Conservation (phyloP, 805 yeast species). For the Suhomyces canberraensis region DNA sequence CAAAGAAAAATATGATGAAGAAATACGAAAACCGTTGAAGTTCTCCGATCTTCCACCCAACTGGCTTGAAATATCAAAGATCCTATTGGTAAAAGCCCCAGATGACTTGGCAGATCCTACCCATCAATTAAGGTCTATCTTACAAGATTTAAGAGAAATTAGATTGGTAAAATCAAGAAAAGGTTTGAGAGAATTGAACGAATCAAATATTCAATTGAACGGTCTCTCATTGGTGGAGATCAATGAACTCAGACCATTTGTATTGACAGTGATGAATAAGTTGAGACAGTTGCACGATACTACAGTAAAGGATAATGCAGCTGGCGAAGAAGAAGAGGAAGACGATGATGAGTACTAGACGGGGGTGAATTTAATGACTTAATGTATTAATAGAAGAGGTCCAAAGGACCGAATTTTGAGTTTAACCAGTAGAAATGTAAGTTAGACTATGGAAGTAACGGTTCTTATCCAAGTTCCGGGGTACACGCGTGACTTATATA, state of each 20-base stretch:
- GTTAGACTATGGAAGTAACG: too few relatives aligned
- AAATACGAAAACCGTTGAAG: constrained; percentile 50
- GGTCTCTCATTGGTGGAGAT: constrained; percentile 82
- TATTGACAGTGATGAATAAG: constrained; percentile 76
- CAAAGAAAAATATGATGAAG: constrained; percentile 61
- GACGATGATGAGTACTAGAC: constrained; percentile 9
- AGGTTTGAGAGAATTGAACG: constrained; percentile 77
- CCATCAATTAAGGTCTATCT: constrained; percentile 61
- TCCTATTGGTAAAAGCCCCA: constrained; percentile 63
- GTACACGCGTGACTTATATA: too few relatives aligned
- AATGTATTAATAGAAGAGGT: too few relatives aligned
- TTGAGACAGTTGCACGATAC: constrained; percentile 53
- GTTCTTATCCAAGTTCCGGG: too few relatives aligned
- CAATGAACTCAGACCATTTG: constrained; percentile 83
- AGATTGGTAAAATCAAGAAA: constrained; percentile 76
- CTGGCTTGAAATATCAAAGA: constrained; percentile 82
- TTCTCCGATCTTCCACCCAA: constrained; percentile 79
- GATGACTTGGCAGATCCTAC: constrained; percentile 79
- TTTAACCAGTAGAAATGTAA: too few relatives aligned
- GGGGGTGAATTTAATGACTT: too few relatives aligned
- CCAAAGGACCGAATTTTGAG: too few relatives aligned
- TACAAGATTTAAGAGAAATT: constrained; percentile 84
- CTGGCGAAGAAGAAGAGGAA: constrained; percentile 9
- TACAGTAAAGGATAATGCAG: constrained; percentile 11
- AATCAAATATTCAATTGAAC: constrained; percentile 76